Conservation (phyloP, 768 basidiomycete genomes). For the Suillus luteus region DNA sequence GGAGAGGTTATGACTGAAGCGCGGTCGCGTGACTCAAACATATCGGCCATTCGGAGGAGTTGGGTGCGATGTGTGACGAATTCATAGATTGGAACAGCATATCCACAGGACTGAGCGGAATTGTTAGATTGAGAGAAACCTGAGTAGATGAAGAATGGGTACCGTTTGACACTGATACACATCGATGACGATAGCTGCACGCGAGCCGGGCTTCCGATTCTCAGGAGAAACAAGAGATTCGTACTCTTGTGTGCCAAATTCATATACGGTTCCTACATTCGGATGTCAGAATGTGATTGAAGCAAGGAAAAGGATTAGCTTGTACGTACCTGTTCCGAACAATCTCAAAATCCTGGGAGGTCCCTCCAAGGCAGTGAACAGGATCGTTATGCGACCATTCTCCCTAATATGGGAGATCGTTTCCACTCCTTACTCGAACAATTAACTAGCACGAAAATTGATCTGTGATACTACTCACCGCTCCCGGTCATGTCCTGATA, state of each 20-base stretch:
- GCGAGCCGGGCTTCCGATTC: slow-evolving; percentile 56
- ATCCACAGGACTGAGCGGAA: slow-evolving; percentile 60
- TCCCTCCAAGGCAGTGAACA: slow-evolving; percentile 65
- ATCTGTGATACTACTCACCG: slow-evolving; percentile 38
- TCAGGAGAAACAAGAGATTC: slow-evolving; percentile 50
- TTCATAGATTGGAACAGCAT: slow-evolving; percentile 59
- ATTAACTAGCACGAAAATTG: neutral
- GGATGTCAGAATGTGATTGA: neutral
- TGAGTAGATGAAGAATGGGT: neutral
- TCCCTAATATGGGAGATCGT: slow-evolving; percentile 64
- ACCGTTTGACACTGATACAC: slow-evolving; percentile 58
- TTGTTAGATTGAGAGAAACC: neutral
- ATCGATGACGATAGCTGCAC: slow-evolving; percentile 61
- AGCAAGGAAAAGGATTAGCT: neutral
- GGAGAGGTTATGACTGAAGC: slow-evolving; percentile 4
- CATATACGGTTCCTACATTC: slow-evolving; percentile 54
- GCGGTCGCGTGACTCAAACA: slow-evolving; percentile 45
- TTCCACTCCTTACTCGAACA: slow-evolving; percentile 45
- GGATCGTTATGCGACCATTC: slow-evolving; percentile 62
- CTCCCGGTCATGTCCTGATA: slow-evolving; percentile 75
- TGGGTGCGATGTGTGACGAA: slow-evolving; percentile 58
- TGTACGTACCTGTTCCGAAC: slow-evolving; percentile 52
- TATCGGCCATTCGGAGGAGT: slow-evolving; percentile 44
- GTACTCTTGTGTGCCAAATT: slow-evolving; percentile 66
- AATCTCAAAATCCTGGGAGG: slow-evolving; percentile 59